Evolutionary conservation across 2,329 filamentous ascomycete genomes (phyloP).

Genomic region (Colletotrichum spaethianum): DNA sequence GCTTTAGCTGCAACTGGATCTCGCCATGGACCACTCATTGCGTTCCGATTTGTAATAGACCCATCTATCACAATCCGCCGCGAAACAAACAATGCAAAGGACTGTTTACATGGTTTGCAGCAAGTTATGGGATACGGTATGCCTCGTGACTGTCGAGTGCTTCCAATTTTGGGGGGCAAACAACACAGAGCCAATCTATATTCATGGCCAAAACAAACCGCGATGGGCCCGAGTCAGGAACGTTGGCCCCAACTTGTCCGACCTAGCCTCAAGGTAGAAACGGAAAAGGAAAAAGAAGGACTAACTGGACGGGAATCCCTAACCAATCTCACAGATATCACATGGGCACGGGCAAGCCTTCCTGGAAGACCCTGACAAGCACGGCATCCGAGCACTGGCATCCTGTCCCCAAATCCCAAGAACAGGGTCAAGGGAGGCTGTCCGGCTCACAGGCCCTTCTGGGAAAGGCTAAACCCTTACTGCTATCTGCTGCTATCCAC

Average conservation of each 20-base stretch:
- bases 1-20: conserved; percentile 3
- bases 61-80: background rate
- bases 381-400: conserved; percentile 16
- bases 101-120: background rate
- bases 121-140: background rate
- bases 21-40: conserved; percentile 5
- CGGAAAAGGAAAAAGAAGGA: background rate
- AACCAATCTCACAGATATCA: background rate
- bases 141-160: background rate
- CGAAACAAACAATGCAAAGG: background rate
- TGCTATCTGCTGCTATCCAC: conserved; percentile 13
- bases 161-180: background rate
- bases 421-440: conserved; percentile 3
- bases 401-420: background rate
- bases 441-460: background rate
- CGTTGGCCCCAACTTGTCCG: conserved; percentile 1
- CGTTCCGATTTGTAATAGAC: conserved; percentile 29
- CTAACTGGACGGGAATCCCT: background rate
- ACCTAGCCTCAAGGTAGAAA: background rate
- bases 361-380: conserved; percentile 11
- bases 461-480: conserved; percentile 12
- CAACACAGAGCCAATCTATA: background rate
- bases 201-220: background rate
- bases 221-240: conserved; percentile 18
- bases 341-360: background rate